Evolutionary conservation across 1,139 yeast species (phyloP), one percentile per base, ranked within the genome.

Genomic region (Saccharomycopsis hybrid): DNA sequence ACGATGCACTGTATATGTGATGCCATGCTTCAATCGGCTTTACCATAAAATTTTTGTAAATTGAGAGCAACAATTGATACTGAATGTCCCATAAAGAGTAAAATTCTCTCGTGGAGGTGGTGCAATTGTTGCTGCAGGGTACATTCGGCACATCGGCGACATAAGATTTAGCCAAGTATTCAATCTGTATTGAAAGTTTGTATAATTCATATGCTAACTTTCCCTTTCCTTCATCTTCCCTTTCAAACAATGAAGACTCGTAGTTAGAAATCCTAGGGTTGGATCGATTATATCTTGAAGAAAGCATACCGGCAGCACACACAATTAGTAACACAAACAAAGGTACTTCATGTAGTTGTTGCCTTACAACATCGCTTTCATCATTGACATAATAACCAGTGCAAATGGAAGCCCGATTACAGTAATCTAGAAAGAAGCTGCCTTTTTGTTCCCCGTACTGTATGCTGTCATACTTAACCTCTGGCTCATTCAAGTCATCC

Each of bases 1-100:
- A 56, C 25, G 56, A 59, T 3, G 61, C 60, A 29, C 47, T 55
- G 38, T 49, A 59, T 18, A 71, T 65, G 11, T 59, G 51, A 40
- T 66, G 61, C 63, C 71, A 71, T 1, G 77, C 73, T 43, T 61
- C 58, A 27, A 69, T 51, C 3, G 77, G 77, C 30, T 67, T 66
- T 61, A 72, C 57, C 43, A 65, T 60, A 51, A 66, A 67, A 56
- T 72, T 60, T 54, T 69, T 58, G 56, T 64, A 73, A 53, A 69
- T 73, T 43, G 69, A 67, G 35, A 63, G 54, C 29, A 73, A 57
- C n/a, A 72, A 49, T 43, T 65, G 57, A 49, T 58, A 69, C 47
- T 67, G 66, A 2, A 68, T 66, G 3, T 64, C 57, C 8, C 56
- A 53, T 8, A 63, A 52, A 1, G 69, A 58, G 47, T 60, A 50